Percentiles rank a stretch among this genome's conserved stretches.
Evolutionary conservation across 257 asterid genomes (phyloP).

Genomic region (Solanum etuberosum): DNA sequence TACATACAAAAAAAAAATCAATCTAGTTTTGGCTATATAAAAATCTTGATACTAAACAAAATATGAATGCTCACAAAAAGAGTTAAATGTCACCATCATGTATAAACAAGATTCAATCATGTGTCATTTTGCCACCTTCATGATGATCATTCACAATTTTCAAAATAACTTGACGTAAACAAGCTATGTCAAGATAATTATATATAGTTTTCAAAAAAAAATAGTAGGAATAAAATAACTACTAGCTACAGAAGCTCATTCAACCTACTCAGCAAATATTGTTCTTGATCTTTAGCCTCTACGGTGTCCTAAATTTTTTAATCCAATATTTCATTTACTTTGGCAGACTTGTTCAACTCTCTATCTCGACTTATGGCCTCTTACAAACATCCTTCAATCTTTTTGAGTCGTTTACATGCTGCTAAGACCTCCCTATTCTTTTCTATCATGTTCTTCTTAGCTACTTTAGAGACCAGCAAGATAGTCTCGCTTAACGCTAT

Average conservation of each 20-base stretch:
- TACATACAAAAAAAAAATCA: neutral
- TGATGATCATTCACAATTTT: neutral
- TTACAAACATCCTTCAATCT: constrained; percentile 8
- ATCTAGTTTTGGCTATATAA: neutral
- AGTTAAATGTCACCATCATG: neutral
- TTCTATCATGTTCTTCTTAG: constrained; percentile 12
- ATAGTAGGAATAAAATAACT: neutral
- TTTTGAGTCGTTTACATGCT: constrained; percentile 5
- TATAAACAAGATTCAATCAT: neutral
- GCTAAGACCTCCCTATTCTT: constrained; percentile 14
- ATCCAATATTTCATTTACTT: constrained; percentile 5
- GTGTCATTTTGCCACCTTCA: neutral
- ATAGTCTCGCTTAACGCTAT: neutral
- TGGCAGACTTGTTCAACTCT: neutral
- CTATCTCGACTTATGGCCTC: too few relatives aligned
- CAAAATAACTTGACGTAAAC: neutral
- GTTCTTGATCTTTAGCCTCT: constrained; percentile 4
- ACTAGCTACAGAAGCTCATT: constrained; percentile 13
- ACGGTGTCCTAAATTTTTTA: neutral
- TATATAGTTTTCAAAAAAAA: neutral
- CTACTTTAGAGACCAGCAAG: neutral
- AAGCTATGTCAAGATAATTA: neutral
- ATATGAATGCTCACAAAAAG: neutral
- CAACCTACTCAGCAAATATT: constrained; percentile 11
- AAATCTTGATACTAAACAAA: neutral